These are phyloP conservation scores for Trapa incisa DNA, from an alignment of 345 rosid genomes.

Conservation along the genomic window DNA sequence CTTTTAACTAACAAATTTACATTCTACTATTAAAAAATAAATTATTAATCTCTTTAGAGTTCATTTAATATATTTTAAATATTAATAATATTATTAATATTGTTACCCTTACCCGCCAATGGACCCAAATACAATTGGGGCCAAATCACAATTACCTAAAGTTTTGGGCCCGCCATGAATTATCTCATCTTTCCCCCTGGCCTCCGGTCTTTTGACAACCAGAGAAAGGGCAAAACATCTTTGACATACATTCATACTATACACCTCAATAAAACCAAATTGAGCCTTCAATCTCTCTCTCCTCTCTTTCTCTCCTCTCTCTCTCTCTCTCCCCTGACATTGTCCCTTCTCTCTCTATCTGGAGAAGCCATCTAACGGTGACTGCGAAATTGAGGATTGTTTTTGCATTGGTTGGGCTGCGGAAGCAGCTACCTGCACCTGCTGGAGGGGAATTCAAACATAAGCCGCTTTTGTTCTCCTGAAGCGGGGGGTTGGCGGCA, in stretches of 20 bases:
- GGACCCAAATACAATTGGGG: background rate
- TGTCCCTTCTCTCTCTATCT: background rate
- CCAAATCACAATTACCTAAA: background rate
- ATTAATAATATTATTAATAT: too few relatives aligned
- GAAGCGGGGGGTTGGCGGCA: background rate
- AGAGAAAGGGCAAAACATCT: background rate
- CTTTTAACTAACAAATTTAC: too few relatives aligned
- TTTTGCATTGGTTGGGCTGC: background rate
- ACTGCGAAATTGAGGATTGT: conserved; percentile 3
- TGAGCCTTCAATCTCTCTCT: background rate
- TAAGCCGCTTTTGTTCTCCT: background rate
- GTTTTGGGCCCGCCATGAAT: background rate
- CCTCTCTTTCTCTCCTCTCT: background rate
- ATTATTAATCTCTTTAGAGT: too few relatives aligned
- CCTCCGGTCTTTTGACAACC: background rate
- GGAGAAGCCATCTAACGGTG: conserved; percentile 7
- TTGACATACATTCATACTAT: background rate
- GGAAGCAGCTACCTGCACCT: background rate
- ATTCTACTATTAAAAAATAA: too few relatives aligned
- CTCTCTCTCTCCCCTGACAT: background rate
- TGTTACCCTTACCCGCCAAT: too few relatives aligned
- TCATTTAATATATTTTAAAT: too few relatives aligned
- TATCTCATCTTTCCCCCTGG: background rate
- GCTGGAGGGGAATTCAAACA: background rate
- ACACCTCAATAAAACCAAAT: background rate